A percentile compares a stretch with the other conserved stretches of the same genome.
Conservation (phyloP, 305 asterid species). For the Withania somnifera region DNA sequence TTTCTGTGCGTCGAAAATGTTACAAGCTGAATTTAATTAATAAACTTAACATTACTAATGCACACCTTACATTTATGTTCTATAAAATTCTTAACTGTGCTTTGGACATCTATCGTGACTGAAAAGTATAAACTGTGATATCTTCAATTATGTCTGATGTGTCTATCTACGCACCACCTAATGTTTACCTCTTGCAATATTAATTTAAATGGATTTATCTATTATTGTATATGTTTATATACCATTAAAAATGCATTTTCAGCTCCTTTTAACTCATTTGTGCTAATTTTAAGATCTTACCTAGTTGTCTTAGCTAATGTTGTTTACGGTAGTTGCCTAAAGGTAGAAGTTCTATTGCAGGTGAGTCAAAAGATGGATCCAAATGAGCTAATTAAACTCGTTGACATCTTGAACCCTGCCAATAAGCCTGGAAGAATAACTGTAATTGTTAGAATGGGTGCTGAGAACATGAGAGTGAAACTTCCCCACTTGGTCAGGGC, state of each 20-base stretch:
- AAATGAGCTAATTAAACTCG: constrained; percentile 51
- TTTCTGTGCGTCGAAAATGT: neutral
- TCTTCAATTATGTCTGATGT: neutral
- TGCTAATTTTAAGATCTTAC: neutral
- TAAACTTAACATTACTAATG: neutral
- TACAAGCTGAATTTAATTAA: neutral
- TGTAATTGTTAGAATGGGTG: constrained; percentile 73
- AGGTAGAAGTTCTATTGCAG: constrained; percentile 27
- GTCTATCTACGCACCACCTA: neutral
- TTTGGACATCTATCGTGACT: neutral
- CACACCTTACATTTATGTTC: neutral
- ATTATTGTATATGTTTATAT: neutral
- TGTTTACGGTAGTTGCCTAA: neutral
- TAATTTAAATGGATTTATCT: neutral
- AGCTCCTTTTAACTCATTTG: neutral
- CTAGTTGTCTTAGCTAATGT: neutral
- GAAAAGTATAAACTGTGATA: neutral
- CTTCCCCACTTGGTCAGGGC: constrained; percentile 78
- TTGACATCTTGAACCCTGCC: constrained; percentile 53
- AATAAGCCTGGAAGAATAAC: constrained; percentile 82
- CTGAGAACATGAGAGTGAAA: constrained; percentile 81
- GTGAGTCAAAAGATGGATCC: constrained; percentile 94
- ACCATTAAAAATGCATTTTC: neutral
- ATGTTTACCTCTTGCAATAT: neutral
- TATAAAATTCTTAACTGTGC: neutral